phyloP scores from a whole-genome alignment of 192 early-diverging fungal species.

The Entomortierella lignicola region DNA sequence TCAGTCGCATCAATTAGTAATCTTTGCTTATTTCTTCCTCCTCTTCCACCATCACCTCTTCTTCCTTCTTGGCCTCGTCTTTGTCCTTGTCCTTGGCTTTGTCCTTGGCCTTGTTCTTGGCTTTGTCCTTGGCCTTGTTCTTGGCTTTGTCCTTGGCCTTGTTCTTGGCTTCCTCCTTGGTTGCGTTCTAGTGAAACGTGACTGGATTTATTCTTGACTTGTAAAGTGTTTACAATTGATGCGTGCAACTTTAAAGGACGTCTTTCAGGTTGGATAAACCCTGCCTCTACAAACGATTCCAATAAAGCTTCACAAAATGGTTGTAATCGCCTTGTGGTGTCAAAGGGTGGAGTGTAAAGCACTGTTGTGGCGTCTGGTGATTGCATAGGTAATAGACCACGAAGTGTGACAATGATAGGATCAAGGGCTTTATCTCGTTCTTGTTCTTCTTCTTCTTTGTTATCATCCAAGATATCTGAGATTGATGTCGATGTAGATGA shows the following conservation, averaged over 20 bases:
- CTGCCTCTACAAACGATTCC: background rate
- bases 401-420: slow-evolving; percentile 1
- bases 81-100: background rate
- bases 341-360: slow-evolving; percentile 6
- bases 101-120: background rate
- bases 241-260: slow-evolving; percentile 11
- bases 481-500: background rate
- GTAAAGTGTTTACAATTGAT: slow-evolving; percentile 9
- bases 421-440: background rate
- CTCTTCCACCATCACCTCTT: slow-evolving; percentile 4
- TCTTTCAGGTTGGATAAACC: background rate
- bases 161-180: too few species aligned
- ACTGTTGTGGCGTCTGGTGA: background rate
- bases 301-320: slow-evolving; percentile 3
- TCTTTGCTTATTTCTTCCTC: background rate
- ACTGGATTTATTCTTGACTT: background rate
- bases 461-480: background rate
- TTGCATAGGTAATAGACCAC: slow-evolving; percentile 11
- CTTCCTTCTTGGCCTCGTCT: background rate
- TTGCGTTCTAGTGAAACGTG: too few species aligned
- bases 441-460: background rate
- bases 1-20: slow-evolving; percentile 1
- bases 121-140: background rate
- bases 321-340: background rate
- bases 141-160: background rate